Percentiles rank a stretch among this genome's conserved stretches.
phyloP scores from a whole-genome alignment of 768 basidiomycete species.

The Brasilioporus rufonigricans region DNA sequence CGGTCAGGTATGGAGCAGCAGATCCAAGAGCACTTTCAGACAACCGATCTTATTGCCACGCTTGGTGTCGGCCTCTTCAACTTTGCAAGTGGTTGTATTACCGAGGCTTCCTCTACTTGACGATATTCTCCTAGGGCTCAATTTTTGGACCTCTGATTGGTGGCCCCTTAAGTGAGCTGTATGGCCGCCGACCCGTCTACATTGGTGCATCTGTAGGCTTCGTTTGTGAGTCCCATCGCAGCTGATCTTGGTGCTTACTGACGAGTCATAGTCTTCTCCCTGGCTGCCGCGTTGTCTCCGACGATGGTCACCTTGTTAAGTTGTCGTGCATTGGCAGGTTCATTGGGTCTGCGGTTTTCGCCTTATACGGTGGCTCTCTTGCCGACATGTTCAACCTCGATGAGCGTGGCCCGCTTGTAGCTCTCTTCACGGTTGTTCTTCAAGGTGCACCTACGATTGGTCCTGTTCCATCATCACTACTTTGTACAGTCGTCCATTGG shows the following conservation, averaged over 20 bases:
- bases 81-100: constrained; percentile 7
- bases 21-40: constrained; percentile 23
- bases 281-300: constrained; percentile 19
- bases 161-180: constrained; percentile 23
- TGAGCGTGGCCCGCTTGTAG: constrained; percentile 23
- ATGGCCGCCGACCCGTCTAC: constrained; percentile 23
- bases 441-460: constrained; percentile 28
- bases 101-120: not conserved
- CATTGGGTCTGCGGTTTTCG: constrained; percentile 19
- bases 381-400: constrained; percentile 24
- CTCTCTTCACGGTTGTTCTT: constrained; percentile 24
- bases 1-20: constrained; percentile 29
- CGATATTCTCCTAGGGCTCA: constrained; percentile 9
- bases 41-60: constrained; percentile 12
- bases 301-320: constrained; percentile 13
- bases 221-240: constrained; percentile 5
- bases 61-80: constrained; percentile 24
- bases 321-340: constrained; percentile 24
- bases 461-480: constrained; percentile 25
- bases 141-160: constrained; percentile 23
- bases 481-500: constrained; percentile 21
- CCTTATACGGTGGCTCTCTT: constrained; percentile 26
- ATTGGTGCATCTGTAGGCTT: constrained; percentile 21
- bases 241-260: not conserved
- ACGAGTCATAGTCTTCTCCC: constrained; percentile 17